phyloP scores from a whole-genome alignment of 805 yeast species.

The Wickerhamiella parazyma region DNA sequence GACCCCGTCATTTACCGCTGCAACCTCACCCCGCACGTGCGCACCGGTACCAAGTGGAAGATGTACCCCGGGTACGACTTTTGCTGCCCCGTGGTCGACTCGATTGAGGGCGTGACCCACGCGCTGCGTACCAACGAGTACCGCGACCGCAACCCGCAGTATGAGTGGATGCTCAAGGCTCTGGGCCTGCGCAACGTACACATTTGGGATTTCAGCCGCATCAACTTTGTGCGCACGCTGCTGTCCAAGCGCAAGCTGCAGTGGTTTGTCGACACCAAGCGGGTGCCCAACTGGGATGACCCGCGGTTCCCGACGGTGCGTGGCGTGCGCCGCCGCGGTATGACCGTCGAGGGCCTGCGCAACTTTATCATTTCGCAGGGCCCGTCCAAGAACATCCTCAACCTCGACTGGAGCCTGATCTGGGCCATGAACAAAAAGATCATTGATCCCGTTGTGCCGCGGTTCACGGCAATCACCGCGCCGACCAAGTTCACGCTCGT shows the following conservation, averaged over 20 bases:
- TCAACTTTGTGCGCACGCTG: conserved; percentile 90
- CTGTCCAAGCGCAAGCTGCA: conserved; percentile 95
- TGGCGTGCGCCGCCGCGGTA: conserved; percentile 99
- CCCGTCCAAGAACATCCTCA: conserved; percentile 92
- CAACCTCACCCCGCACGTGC: conserved; percentile 94
- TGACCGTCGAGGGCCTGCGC: conserved; percentile 95
- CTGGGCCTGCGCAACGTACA: conserved; percentile 79
- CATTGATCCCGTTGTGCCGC: conserved; percentile 94
- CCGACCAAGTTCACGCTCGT: conserved; percentile 57
- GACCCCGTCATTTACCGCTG: conserved; percentile 98
- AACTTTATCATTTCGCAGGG: conserved; percentile 92
- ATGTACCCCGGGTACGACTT: conserved; percentile 97
- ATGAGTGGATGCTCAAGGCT: conserved; percentile 86
- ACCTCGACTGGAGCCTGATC: conserved; percentile 92
- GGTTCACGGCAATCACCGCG: conserved; percentile 67
- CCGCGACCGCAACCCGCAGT: conserved; percentile 97
- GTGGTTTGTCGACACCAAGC: conserved; percentile 91
- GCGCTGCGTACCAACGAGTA: conserved; percentile 96
- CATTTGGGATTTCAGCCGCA: conserved; percentile 96
- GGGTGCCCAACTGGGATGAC: conserved; percentile 94
- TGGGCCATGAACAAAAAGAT: conserved; percentile 97
- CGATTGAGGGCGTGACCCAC: conserved; percentile 94
- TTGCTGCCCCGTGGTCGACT: conserved; percentile 94
- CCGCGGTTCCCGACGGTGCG: conserved; percentile 99
- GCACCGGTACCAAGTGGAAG: conserved; percentile 89